Evolutionary conservation across 73 alveolate genomes (phyloP), one percentile per base, ranked within the genome.

Genomic region (Tetrahymena elliotti): DNA sequence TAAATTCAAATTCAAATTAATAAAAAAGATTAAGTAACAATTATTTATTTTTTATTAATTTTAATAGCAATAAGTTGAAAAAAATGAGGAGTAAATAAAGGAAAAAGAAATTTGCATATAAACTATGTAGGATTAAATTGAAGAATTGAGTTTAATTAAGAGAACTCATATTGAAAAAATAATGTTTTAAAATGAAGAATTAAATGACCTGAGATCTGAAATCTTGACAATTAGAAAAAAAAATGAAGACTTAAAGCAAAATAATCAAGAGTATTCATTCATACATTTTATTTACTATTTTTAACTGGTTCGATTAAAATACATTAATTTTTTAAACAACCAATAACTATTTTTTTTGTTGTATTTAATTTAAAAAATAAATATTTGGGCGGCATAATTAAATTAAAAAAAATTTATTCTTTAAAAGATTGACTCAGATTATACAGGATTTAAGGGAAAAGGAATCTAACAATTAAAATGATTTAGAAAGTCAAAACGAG

Each of bases 401-500:
- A 96, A 83, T 54, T 96, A 24, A 83, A 92, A 52, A 93, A 88
- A 53, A 95, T 93, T 38, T 93, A 96, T 84, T 16, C n/a, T 38
- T 24, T 52, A 95, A 92, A 47, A 95, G 93, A 93, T 94, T 84
- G 95, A 96, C 84, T 84, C 96, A 20, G 92, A 93, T 39, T 95
- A 96, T 93, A 93, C 94, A 93, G 94, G 36, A 93, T 93, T 93
- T 36, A 97, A 96, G 83, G 94, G 96, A 96, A 96, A 95, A 35
- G 93, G 94, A 93, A 92, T 96, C 68, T 93, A 68, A 24, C 13
- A 68, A 27, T 24, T 68, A 3, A 27, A 27, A 27, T 16, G 36
- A 68, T 68, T 24, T 68, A 31, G 88, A 68, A 11, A 68, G 88
- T 24, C 38, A 68, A 68, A 68, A 68, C n/a, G 38, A 68, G 22